Evolutionary conservation across 163 green algal species (phyloP).

Genomic region (Picocystis sp.): DNA sequence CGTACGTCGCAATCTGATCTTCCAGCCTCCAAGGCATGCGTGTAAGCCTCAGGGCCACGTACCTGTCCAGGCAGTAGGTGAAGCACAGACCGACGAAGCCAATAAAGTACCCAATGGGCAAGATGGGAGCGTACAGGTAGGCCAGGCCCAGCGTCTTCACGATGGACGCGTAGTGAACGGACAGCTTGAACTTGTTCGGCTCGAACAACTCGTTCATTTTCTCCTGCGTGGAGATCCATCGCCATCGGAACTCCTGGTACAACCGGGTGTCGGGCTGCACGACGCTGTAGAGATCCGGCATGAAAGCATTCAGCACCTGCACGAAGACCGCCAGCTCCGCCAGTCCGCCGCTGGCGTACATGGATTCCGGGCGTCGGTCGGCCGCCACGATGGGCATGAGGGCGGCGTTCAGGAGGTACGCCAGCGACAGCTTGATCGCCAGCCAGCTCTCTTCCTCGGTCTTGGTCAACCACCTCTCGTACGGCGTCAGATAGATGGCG

Average conservation of each 20-base stretch:
- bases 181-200: constrained; percentile 1
- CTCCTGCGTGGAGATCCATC: constrained; percentile 1
- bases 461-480: not conserved
- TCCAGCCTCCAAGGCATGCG: too few relatives aligned
- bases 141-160: constrained; percentile 6
- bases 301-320: constrained; percentile 10
- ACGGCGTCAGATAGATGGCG: constrained; percentile 1
- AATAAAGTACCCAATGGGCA: constrained; percentile 3
- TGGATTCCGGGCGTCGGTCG: not conserved
- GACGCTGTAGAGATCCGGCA: not conserved
- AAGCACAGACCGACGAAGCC: not conserved
- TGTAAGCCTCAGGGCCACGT: not conserved
- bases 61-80: constrained; percentile 8
- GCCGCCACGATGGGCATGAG: not conserved
- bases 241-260: not conserved
- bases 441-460: not conserved
- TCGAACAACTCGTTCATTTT: not conserved
- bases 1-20: too few relatives aligned
- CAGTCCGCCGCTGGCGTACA: constrained; percentile 8
- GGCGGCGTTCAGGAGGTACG: not conserved
- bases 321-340: constrained; percentile 9
- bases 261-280: not conserved
- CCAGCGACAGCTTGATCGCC: not conserved
- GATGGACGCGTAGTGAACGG: constrained; percentile 3
- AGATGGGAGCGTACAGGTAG: constrained; percentile 4